A percentile compares a stretch with the other conserved stretches of the same genome.
Conservation (phyloP, 2,329 filamentous ascomycete species). For the Xylariaceae sp. region DNA sequence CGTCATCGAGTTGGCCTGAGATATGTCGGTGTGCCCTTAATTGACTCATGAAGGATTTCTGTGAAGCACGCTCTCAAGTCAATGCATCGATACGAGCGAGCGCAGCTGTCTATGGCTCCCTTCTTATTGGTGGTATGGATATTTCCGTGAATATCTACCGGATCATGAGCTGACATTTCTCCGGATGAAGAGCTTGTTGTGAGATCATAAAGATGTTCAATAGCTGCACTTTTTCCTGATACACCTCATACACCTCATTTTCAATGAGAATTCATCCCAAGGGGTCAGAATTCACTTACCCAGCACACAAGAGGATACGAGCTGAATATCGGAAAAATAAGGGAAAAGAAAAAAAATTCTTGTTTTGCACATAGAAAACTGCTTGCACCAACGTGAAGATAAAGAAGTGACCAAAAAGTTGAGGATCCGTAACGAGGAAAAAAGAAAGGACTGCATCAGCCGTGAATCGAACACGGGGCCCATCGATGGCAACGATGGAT, state of each 20-base stretch:
- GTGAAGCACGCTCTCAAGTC: not conserved
- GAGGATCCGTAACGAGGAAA: not conserved
- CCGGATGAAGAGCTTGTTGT: not conserved
- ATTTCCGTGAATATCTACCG: not conserved
- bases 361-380: too few relatives aligned
- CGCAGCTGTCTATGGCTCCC: not conserved
- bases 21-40: not conserved
- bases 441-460: constrained; percentile 31
- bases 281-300: too few relatives aligned
- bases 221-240: too few relatives aligned
- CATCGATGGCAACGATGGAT: constrained; percentile 50
- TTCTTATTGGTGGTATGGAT: not conserved
- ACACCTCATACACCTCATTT: too few relatives aligned
- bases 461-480: constrained; percentile 43
- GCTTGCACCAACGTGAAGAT: not conserved
- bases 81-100: not conserved
- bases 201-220: not conserved
- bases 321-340: too few relatives aligned
- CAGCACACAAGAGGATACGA: too few relatives aligned
- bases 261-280: too few relatives aligned
- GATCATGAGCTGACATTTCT: too few relatives aligned
- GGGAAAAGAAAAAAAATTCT: too few relatives aligned
- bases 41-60: not conserved
- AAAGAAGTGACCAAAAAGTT: not conserved
- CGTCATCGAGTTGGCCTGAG: too few relatives aligned